These are phyloP conservation scores for Lasiosphaeriaceae sp. DNA, from an alignment of 495 filamentous ascomycete genomes.

Conservation along the genomic window DNA sequence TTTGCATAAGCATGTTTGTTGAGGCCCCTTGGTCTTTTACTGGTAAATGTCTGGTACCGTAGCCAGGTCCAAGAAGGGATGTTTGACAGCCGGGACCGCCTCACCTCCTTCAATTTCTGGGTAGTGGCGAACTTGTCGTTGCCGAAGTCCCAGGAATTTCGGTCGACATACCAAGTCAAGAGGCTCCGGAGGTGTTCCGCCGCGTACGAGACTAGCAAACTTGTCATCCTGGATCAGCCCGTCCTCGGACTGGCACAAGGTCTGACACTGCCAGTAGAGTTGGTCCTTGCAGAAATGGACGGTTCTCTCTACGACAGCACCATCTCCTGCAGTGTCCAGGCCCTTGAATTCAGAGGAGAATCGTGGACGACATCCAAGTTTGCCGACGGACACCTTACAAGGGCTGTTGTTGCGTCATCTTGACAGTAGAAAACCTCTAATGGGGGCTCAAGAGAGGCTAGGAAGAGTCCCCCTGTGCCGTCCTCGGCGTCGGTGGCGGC, in stretches of 20 bases:
- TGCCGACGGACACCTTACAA: neutral
- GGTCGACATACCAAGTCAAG: no score
- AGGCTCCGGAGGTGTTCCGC: no score
- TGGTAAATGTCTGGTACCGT: neutral
- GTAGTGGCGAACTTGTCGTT: neutral
- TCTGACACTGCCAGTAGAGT: neutral
- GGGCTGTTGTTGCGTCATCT: neutral
- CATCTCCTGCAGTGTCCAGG: neutral
- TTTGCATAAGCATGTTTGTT: neutral
- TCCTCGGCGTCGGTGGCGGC: neutral
- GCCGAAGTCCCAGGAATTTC: no score
- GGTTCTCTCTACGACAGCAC: neutral
- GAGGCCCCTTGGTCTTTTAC: neutral
- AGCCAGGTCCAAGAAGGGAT: conserved; percentile 1
- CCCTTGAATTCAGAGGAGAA: neutral
- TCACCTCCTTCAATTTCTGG: neutral
- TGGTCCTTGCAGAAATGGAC: neutral
- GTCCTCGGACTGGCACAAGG: neutral
- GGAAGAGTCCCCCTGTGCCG: neutral
- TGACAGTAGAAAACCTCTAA: neutral
- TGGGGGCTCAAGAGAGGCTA: neutral
- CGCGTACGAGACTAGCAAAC: no score
- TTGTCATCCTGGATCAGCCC: neutral
- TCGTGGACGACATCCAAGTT: neutral
- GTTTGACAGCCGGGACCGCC: neutral